A percentile compares a stretch with the other conserved stretches of the same genome.
These are phyloP conservation scores for Aspergillus incahuasiensis DNA, from an alignment of 495 filamentous ascomycete species.

Conservation along the genomic window DNA sequence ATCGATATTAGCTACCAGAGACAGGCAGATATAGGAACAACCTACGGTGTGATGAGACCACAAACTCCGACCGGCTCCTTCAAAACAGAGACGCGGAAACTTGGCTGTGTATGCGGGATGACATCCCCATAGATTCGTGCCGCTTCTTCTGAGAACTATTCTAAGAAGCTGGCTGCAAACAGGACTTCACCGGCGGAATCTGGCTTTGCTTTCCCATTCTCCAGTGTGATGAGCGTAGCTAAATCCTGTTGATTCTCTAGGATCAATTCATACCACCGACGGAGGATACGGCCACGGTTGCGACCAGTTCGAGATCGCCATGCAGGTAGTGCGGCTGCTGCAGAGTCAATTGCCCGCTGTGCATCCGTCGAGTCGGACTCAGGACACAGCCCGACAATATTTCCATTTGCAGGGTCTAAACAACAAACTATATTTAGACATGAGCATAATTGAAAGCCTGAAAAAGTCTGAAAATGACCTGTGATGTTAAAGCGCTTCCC, in stretches of 20 bases:
- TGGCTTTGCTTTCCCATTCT: conserved; percentile 58
- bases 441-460: too few species aligned
- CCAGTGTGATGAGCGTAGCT: conserved; percentile 35
- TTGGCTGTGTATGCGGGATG: conserved; percentile 47
- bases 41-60: conserved; percentile 30
- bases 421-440: too few species aligned
- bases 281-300: background rate
- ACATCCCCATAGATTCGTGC: conserved; percentile 63
- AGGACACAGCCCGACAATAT: background rate
- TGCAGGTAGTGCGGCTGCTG: background rate
- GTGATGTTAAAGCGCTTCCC: background rate
- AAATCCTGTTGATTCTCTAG: background rate
- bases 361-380: background rate
- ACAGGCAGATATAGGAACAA: conserved; percentile 39
- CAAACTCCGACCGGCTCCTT: conserved; percentile 65
- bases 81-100: conserved; percentile 59
- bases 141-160: conserved; percentile 64
- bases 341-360: background rate
- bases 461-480: background rate
- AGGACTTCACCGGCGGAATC: conserved; percentile 56
- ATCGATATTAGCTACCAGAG: too few species aligned
- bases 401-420: background rate
- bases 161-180: conserved; percentile 54
- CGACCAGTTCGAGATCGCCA: background rate
- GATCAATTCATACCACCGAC: background rate